A percentile compares a stretch with the other conserved stretches of the same genome.
These are phyloP conservation scores for Venturia pyrina DNA, from an alignment of 2,329 filamentous ascomycete species.

Conservation along the genomic window DNA sequence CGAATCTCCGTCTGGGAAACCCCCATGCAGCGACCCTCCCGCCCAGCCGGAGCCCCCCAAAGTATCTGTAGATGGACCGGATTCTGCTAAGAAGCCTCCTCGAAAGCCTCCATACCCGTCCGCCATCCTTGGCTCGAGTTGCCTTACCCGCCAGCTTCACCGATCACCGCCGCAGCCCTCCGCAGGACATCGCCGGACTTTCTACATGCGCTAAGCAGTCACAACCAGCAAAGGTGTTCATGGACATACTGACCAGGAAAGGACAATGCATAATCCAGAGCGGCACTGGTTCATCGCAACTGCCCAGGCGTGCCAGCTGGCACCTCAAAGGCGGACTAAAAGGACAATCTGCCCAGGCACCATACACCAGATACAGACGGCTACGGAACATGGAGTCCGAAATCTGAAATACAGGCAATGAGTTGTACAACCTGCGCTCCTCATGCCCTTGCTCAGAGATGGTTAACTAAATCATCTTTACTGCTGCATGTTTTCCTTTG, in stretches of 20 bases:
- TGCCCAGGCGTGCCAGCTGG: too few species aligned
- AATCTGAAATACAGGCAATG: too few species aligned
- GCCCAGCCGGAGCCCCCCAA: background rate
- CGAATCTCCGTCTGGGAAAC: background rate
- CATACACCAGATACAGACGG: too few species aligned
- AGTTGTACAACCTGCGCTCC: too few species aligned
- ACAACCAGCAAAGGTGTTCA: background rate
- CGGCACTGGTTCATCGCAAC: background rate
- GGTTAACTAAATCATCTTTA: too few species aligned
- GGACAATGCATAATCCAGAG: background rate
- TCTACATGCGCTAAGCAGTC: background rate
- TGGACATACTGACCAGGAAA: background rate
- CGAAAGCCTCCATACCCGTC: background rate
- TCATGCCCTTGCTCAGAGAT: too few species aligned
- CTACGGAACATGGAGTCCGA: too few species aligned
- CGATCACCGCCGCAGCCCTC: background rate
- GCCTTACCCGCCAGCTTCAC: background rate
- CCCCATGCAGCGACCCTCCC: background rate
- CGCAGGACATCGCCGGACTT: background rate
- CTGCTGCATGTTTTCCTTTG: background rate
- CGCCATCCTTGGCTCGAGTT: background rate
- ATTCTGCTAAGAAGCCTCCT: background rate
- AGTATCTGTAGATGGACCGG: background rate
- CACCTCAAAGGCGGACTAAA: too few species aligned
- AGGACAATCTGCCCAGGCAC: too few species aligned